Base-by-base conservation (phyloP, 1,284 basidiomycete genomes). In the Peniophora sp. region DNA sequence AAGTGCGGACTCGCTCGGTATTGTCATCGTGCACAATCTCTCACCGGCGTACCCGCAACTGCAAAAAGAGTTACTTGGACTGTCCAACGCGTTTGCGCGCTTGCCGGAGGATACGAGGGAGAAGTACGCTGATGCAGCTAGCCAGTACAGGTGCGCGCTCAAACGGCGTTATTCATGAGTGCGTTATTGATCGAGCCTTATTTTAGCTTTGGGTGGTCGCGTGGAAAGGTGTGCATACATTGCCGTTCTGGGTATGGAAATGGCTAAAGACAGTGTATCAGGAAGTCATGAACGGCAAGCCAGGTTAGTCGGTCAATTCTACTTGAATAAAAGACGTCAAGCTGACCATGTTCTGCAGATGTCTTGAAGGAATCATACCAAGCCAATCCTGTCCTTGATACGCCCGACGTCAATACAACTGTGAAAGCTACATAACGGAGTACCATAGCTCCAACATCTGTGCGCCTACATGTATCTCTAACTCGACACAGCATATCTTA, bases 281-380 rank as follows among this genome's bases (percentile, higher is more conserved):
- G 84, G 93, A 97, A 75, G 82, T 94, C 38, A 96, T 96, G 92
- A 96, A 96, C 60, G 92, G 92, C 24, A 85, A 81, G 61, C 89
- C 86, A 59, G 78, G 89, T 87, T 58, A 58, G 61, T 17, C 20
- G 9, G 47, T 17, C 17, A 9, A 45, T 6, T 8, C 16, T 41
- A 41, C 20, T 20, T 16, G 17, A 35, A 19, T 23, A 3, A 11
- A 9, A 20, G 6, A 45, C 3, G 16, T 2, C 20, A 51, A 41
- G 45, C 3, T 19, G 17, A 14, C 32, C 22, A 5, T 14, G 17
- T 17, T 1, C 22, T 49, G 24, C 50, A 85, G 93, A 96, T 65
- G 74, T 76, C 1, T 72, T 93, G 55, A 96, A 97, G 65, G 94
- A 92, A 2, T 92, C 88, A 0, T 97, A 83, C 69, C 97, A 97